Base-by-base conservation (phyloP, 805 yeast species). In the Ogataea nakhonphanomensis region DNA sequence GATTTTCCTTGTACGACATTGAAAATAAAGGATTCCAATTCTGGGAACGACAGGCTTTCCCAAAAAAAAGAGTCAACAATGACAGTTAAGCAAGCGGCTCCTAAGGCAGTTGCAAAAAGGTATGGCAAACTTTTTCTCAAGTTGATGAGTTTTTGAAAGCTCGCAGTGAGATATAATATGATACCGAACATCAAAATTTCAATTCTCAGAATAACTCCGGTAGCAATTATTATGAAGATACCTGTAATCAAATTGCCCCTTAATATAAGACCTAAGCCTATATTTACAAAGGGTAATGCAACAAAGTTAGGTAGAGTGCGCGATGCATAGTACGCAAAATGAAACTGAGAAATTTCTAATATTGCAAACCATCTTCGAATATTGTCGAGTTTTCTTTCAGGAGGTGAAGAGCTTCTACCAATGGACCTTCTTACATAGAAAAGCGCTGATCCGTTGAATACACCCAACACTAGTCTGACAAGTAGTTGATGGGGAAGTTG, bases 301-400 rank as follows among this genome's bases (percentile, higher is more conserved):
- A 90, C 65, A 51, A 83, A 84, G 61, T 91, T 91, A n/a, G 97
- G 96, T 43, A 91, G 67, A 0, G 95, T 78, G 50, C 97, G 71
- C 2, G 95, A 73, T n/a, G 85, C 70, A 58, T 91, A 91, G 65
- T 69, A 91, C 44, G 82, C 63, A 13, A 87, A 46, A 58, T 91
- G 97, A 65, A 90, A 91, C 58, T 89, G 93, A 7, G 84, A 60
- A 41, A 75, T 62, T 28, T 71, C 68, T 41, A 89, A 70, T 2
- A 83, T 42, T 15, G 74, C 65, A 55, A 73, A 87, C 83, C 86
- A 84, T 11, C 69, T 45, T 1, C 78, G 77, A 8, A 71, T 59
- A 1, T 35, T 8, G 30, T 39, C 27, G 25, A 55, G 12, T n/a
- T 25, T 25, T 25, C 27, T n/a, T n/a, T 25, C 27, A 25, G 27